Evolutionary conservation across 768 basidiomycete species (phyloP), one percentile per base, ranked within the genome.

Genomic region (Termitomyces sp.): DNA sequence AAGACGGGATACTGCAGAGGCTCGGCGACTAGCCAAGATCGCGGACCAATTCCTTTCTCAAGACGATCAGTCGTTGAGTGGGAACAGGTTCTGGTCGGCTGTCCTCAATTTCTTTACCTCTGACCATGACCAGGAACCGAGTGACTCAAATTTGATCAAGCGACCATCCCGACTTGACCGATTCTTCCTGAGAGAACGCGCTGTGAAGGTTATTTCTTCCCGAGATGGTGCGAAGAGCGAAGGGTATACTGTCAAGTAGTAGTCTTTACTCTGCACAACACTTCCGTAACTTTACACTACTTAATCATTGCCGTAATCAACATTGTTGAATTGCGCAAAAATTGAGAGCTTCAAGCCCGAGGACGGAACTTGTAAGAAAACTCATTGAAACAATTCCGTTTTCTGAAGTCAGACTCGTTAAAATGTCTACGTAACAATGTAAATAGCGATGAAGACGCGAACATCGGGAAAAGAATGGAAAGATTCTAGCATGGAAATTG

Each of bases 1-100:
- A n/a, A 76, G 94, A 56, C 73, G 94, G 53, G 95, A 98, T 65
- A 95, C 92, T 5, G 76, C 77, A 39, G 91, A 94, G 72, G 92
- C 91, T 10, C 75, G 85, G 26, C 75, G 80, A 64, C 73, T 94
- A 41, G 90, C 88, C 26, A 81, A 79, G 51, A 78, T 91, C 36
- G 92, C 91, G 5, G 91, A 92, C 66, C 78, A 82, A 68, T 76
- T 81, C 16, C 74, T 85, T 43, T 62, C 85, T 18, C 83, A 83
- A 64, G 81, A 81, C 6, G 84, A 86, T 57, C 75, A 72, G 53
- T 64, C 76, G 10, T 68, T 88, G 62, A 89, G 81, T 62, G 85
- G 74, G 42, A 92, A 93, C 65, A 84, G 80, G 63, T 74, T 94
- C 32, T 92, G 91, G 92, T 73, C 78, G 16, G 70, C 83, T 32